phyloP scores from a whole-genome alignment of 2,329 filamentous ascomycete genomes.

The Sphaceloma murrayae region DNA sequence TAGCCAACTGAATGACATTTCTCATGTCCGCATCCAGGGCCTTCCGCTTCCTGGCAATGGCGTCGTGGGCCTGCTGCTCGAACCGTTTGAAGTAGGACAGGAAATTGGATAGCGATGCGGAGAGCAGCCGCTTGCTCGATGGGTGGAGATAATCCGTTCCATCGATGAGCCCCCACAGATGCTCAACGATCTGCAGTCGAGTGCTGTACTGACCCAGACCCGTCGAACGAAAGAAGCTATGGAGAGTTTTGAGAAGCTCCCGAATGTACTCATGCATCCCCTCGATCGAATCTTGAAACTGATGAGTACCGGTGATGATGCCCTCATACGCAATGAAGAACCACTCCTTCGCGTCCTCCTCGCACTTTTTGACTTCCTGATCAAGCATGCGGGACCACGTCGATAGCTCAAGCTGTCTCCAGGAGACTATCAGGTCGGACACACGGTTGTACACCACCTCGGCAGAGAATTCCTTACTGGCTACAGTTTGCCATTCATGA shows the following conservation, averaged over 20 bases:
- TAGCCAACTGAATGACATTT: slow-evolving; percentile 83
- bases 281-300: slow-evolving; percentile 9
- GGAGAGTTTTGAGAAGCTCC: slow-evolving; percentile 60
- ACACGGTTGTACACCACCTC: slow-evolving; percentile 63
- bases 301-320: slow-evolving; percentile 44
- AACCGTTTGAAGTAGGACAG: slow-evolving; percentile 66
- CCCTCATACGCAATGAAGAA: slow-evolving; percentile 95
- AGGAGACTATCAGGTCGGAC: slow-evolving; percentile 71
- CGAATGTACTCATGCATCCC: slow-evolving; percentile 1
- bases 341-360: slow-evolving; percentile 76
- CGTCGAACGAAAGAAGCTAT: slow-evolving; percentile 68
- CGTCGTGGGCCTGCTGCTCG: slow-evolving; percentile 53
- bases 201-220: slow-evolving; percentile 68
- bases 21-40: slow-evolving; percentile 85
- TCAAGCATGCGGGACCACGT: slow-evolving; percentile 89
- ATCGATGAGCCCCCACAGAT: slow-evolving; percentile 41
- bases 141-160: not conserved
- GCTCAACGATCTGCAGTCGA: slow-evolving; percentile 52
- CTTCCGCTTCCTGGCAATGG: slow-evolving; percentile 56
- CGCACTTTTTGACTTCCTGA: slow-evolving; percentile 65
- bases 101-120: slow-evolving; percentile 63
- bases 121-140: slow-evolving; percentile 37
- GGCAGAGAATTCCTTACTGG: slow-evolving; percentile 67
- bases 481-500: slow-evolving; percentile 92
- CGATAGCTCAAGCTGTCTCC: slow-evolving; percentile 81